These are phyloP conservation scores for Penicillium nucicola DNA, from an alignment of 495 filamentous ascomycete genomes.

Conservation along the genomic window DNA sequence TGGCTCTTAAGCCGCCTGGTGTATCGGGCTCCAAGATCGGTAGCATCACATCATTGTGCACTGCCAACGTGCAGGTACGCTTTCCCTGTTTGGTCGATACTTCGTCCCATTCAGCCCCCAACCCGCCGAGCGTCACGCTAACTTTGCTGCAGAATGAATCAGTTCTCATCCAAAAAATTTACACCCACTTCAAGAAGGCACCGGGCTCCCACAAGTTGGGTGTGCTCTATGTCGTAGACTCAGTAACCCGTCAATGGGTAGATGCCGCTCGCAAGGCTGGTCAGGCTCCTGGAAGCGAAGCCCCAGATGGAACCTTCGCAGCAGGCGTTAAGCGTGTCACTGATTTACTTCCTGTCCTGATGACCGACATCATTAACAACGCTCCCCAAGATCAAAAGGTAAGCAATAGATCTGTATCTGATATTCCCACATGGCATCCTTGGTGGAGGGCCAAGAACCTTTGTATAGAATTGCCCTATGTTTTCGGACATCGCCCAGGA, in stretches of 20 bases:
- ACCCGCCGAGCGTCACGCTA: slow-evolving; percentile 21
- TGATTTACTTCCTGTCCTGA: slow-evolving; percentile 84
- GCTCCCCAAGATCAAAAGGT: slow-evolving; percentile 97
- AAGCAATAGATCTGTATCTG: slow-evolving; percentile 56
- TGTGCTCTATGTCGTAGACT: slow-evolving; percentile 99
- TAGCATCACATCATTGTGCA: slow-evolving; percentile 79
- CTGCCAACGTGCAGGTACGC: slow-evolving; percentile 90
- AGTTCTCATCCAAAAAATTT: slow-evolving; percentile 91
- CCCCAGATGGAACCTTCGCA: slow-evolving; percentile 86
- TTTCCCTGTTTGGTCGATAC: slow-evolving; percentile 1
- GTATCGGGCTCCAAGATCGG: slow-evolving; percentile 88
- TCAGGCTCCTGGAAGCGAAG: slow-evolving; percentile 71
- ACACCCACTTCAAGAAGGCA: slow-evolving; percentile 94
- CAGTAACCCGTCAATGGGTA: slow-evolving; percentile 97
- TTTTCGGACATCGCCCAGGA: slow-evolving; percentile 9
- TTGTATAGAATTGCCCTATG: slow-evolving; percentile 6
- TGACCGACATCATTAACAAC: slow-evolving; percentile 90
- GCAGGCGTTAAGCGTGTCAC: slow-evolving; percentile 96
- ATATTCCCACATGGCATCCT: neutral
- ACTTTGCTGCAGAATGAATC: slow-evolving; percentile 75
- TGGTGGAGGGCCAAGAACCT: neutral
- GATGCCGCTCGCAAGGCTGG: slow-evolving; percentile 85
- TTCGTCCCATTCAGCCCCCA: neutral
- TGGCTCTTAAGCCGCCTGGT: slow-evolving; percentile 84
- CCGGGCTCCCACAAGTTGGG: slow-evolving; percentile 95